Evolutionary conservation across 352 stramenopile species (phyloP), one percentile per base, ranked within the genome.

Genomic region (Phytophthora sp.): DNA sequence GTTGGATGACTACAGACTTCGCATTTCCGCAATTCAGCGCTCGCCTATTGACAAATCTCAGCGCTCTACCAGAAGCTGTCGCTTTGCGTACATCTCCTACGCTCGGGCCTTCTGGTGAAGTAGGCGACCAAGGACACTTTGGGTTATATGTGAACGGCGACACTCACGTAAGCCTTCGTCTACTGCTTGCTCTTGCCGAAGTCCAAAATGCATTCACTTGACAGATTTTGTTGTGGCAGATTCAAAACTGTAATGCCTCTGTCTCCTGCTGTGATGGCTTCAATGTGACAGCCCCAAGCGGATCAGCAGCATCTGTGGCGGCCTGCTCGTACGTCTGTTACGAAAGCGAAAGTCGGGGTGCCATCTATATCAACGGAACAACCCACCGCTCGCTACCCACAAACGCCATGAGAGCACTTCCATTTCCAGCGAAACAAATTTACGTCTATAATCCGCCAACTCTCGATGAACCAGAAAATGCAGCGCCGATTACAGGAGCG

Each of bases 161-260:
- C 49, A 74, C 92, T 0, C 84, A 97, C 41, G 75, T 89, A 72
- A 37, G 63, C n/a, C n/a, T n/a, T n/a, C n/a, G n/a, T n/a, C n/a
- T n/a, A n/a, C n/a, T n/a, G n/a, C n/a, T n/a, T n/a, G n/a, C n/a
- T n/a, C n/a, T n/a, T n/a, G n/a, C n/a, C n/a, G n/a, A n/a, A n/a
- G n/a, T n/a, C n/a, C n/a, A n/a, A n/a, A n/a, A n/a, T n/a, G n/a
- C n/a, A n/a, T n/a, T n/a, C n/a, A n/a, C n/a, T n/a, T n/a, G n/a
- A n/a, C n/a, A n/a, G n/a, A n/a, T n/a, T n/a, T n/a, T 17, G 17
- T 39, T 49, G 30, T 12, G 9, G 23, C 64, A 95, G 80, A 54
- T 98, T 27, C 71, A 96, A 52, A 97, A 97, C 53, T 98, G 92
- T 72, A 98, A 98, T 54, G 72, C 75, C 0, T 95, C 88, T 1